These are phyloP conservation scores for Grigorovia yakushimaensis DNA, from an alignment of 805 yeast genomes.

Conservation along the genomic window DNA sequence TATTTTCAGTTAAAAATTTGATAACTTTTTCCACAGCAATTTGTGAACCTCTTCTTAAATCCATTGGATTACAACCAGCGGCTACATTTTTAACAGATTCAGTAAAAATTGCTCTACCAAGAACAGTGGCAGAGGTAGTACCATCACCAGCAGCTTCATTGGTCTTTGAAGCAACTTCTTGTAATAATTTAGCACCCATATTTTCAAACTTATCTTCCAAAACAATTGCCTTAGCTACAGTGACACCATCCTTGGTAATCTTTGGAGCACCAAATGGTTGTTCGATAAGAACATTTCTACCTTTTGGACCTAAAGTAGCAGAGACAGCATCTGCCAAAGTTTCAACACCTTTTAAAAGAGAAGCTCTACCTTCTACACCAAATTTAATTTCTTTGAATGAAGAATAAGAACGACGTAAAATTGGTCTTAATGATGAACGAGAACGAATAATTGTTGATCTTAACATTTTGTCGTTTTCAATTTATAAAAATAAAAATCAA, in stretches of 20 bases:
- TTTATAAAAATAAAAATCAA: not conserved
- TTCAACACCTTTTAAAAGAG: slow-evolving; percentile 87
- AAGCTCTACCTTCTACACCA: slow-evolving; percentile 96
- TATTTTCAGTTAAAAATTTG: slow-evolving; percentile 69
- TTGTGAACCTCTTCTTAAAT: slow-evolving; percentile 92
- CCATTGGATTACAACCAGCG: slow-evolving; percentile 99
- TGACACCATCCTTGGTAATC: slow-evolving; percentile 98
- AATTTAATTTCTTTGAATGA: slow-evolving; percentile 89
- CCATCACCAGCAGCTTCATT: slow-evolving; percentile 98
- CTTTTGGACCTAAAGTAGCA: slow-evolving; percentile 95
- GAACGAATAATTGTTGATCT: slow-evolving; percentile 14
- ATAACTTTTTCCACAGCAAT: slow-evolving; percentile 94
- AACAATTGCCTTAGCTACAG: slow-evolving; percentile 81
- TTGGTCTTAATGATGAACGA: slow-evolving; percentile 9
- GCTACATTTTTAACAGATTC: slow-evolving; percentile 95
- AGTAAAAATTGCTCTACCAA: slow-evolving; percentile 90
- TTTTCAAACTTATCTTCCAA: slow-evolving; percentile 88
- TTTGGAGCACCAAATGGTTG: slow-evolving; percentile 95
- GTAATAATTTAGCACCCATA: slow-evolving; percentile 89
- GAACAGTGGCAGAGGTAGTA: slow-evolving; percentile 93
- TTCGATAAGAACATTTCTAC: slow-evolving; percentile 93
- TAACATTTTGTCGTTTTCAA: slow-evolving; percentile 15
- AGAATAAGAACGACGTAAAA: slow-evolving; percentile 26
- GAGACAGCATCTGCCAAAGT: slow-evolving; percentile 93
- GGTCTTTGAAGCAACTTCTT: slow-evolving; percentile 95